Percentiles rank a stretch among this genome's conserved stretches.
Conservation (phyloP, 75 land plant species). For the Picea glauca region DNA sequence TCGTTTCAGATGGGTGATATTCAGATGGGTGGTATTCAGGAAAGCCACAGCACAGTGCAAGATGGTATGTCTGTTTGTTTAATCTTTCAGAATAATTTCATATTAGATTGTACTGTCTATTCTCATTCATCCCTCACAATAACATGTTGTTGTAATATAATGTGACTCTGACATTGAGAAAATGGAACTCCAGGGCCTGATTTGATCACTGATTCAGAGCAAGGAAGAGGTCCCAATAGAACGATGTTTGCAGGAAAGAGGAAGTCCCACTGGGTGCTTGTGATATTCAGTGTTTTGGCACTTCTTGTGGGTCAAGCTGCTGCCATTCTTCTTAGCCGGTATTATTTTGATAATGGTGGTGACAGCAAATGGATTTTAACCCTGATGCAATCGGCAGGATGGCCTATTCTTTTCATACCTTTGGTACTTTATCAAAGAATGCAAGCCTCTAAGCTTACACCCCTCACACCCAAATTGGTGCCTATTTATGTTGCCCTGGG, state of each 20-base stretch:
- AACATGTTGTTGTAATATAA: too few species aligned
- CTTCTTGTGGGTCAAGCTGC: constrained; percentile 42
- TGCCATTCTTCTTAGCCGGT: constrained; percentile 37
- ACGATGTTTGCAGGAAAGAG: not conserved
- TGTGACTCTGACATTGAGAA: not conserved
- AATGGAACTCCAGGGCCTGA: not conserved
- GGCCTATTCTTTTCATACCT: constrained; percentile 34
- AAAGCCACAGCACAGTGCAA: too few species aligned
- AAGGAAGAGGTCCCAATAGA: not conserved
- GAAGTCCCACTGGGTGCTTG: constrained; percentile 22
- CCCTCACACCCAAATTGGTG: constrained; percentile 9
- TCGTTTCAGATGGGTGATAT: too few species aligned
- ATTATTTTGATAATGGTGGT: constrained; percentile 53
- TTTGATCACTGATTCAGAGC: too few species aligned
- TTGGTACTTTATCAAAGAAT: constrained; percentile 9
- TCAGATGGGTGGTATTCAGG: too few species aligned
- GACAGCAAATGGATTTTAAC: constrained; percentile 58
- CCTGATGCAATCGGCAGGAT: constrained; percentile 41
- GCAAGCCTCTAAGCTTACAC: not conserved
- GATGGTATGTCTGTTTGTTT: too few species aligned
- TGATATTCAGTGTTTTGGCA: constrained; percentile 28
- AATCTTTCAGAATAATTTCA: too few species aligned
- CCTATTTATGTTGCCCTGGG: constrained; percentile 32
- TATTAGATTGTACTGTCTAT: too few species aligned
- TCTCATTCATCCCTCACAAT: too few species aligned